Percentiles rank a stretch among this genome's conserved stretches.
Evolutionary conservation across 805 yeast species (phyloP).

Genomic region (Yarrowia keelungensis): DNA sequence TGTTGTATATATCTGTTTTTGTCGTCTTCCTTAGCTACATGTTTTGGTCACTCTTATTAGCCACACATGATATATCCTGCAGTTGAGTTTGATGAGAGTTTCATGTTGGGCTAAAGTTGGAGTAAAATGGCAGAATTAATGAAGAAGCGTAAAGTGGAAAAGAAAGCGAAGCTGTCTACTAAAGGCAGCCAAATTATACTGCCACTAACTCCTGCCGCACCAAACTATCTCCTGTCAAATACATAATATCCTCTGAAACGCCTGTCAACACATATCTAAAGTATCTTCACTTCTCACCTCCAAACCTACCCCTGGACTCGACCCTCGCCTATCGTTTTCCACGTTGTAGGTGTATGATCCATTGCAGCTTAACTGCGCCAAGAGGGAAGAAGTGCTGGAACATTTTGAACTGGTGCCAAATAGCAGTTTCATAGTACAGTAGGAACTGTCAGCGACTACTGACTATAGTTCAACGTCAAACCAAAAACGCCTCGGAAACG

Average conservation of each 20-base stretch:
- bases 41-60: not conserved
- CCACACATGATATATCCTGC: slow-evolving; percentile 2
- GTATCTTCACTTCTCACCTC: not conserved
- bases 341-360: slow-evolving; percentile 8
- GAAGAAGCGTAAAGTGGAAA: not conserved
- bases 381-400: not conserved
- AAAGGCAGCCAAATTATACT: too few relatives aligned
- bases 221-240: too few relatives aligned
- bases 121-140: too few relatives aligned
- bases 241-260: too few relatives aligned
- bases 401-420: too few relatives aligned
- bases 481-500: not conserved
- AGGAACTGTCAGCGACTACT: too few relatives aligned
- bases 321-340: slow-evolving; percentile 21
- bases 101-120: not conserved
- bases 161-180: too few relatives aligned
- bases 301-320: not conserved
- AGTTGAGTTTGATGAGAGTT: slow-evolving; percentile 15
- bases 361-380: slow-evolving; percentile 4
- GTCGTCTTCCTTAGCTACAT: not conserved
- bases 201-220: too few relatives aligned
- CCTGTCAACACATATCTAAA: too few relatives aligned
- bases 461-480: not conserved
- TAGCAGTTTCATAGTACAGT: too few relatives aligned
- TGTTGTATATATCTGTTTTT: not conserved